phyloP scores from a whole-genome alignment of 805 yeast genomes.

The Monosporozyma aerobia region DNA sequence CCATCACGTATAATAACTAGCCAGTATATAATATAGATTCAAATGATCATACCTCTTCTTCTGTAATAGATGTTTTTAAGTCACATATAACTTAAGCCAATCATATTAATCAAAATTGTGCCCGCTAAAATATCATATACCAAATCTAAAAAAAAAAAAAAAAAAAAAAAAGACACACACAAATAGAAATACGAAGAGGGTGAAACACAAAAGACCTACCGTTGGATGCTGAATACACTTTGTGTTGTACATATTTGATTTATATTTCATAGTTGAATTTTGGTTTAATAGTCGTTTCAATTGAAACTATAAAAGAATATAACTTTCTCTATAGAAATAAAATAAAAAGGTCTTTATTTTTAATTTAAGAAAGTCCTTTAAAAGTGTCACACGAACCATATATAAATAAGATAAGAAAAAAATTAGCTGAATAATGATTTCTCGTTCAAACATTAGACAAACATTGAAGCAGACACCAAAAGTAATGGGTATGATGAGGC shows the following conservation, averaged over 20 bases:
- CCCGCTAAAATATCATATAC: background rate
- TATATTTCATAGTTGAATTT: background rate
- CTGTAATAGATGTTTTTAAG: background rate
- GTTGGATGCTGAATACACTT: background rate
- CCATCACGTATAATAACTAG: background rate
- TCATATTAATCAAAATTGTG: background rate
- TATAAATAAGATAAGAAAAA: background rate
- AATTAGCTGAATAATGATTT: background rate
- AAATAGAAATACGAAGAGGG: background rate
- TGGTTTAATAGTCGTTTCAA: background rate
- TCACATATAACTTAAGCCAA: background rate
- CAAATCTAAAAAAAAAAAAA: background rate
- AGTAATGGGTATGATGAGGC: slow-evolving; percentile 3
- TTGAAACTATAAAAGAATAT: background rate
- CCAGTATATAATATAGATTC: background rate
- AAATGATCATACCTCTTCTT: background rate
- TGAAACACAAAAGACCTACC: background rate
- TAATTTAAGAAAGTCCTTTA: background rate
- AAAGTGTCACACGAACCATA: background rate
- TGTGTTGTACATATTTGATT: background rate
- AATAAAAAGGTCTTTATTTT: background rate
- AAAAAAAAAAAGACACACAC: background rate
- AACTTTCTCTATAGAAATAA: background rate
- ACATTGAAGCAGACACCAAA: background rate
- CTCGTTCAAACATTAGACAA: background rate